These are phyloP conservation scores for Terfezia claveryi DNA, from an alignment of 495 filamentous ascomycete genomes.

Conservation along the genomic window DNA sequence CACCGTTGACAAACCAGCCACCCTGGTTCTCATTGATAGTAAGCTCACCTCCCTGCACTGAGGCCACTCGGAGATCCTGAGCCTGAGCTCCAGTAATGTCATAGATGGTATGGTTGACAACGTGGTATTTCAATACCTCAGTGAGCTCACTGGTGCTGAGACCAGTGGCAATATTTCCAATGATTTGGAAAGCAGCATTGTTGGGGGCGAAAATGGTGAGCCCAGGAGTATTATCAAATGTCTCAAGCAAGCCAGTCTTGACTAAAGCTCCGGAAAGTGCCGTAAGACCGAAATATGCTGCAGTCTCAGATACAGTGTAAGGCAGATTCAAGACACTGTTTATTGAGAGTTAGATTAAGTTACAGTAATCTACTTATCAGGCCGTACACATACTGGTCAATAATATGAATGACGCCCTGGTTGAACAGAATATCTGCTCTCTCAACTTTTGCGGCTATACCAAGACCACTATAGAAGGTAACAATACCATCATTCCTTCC, in stretches of 20 bases:
- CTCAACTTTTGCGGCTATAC: background rate
- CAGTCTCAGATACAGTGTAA: slow-evolving; percentile 27
- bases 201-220: slow-evolving; percentile 41
- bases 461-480: background rate
- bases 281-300: slow-evolving; percentile 31
- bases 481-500: background rate
- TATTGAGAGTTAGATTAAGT: no score
- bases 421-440: slow-evolving; percentile 34
- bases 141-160: slow-evolving; percentile 28
- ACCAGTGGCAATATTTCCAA: slow-evolving; percentile 29
- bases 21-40: slow-evolving; percentile 30
- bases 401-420: slow-evolving; percentile 43
- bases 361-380: no score
- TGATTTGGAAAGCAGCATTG: slow-evolving; percentile 40
- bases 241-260: slow-evolving; percentile 22
- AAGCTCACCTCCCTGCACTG: slow-evolving; percentile 27
- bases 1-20: slow-evolving; percentile 25
- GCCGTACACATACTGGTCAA: slow-evolving; percentile 23
- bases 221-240: slow-evolving; percentile 24
- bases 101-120: slow-evolving; percentile 34
- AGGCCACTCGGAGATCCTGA: slow-evolving; percentile 24
- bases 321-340: slow-evolving; percentile 26
- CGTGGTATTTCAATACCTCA: slow-evolving; percentile 35
- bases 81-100: slow-evolving; percentile 26
- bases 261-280: slow-evolving; percentile 35